Conservation (phyloP, 2,329 filamentous ascomycete genomes). For the Periconia sp. region DNA sequence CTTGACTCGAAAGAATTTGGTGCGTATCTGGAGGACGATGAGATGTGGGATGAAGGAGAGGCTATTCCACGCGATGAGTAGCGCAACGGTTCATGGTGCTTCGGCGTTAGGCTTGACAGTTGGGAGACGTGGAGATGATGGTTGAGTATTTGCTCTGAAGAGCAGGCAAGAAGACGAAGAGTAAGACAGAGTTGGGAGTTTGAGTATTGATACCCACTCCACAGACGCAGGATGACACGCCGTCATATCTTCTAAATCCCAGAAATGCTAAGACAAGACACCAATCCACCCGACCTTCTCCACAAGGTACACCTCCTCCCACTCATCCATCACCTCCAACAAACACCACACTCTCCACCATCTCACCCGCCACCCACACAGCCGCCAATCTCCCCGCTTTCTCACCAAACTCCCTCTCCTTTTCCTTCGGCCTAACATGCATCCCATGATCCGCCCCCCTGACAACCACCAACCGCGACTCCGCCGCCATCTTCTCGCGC, state of each 20-base stretch:
- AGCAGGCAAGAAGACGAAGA: too few relatives aligned
- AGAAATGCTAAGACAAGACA: too few relatives aligned
- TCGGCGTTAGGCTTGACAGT: neutral
- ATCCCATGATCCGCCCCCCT: constrained; percentile 46
- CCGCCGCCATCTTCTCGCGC: constrained; percentile 41
- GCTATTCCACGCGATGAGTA: constrained; percentile 23
- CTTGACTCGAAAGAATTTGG: constrained; percentile 35
- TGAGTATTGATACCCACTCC: too few relatives aligned
- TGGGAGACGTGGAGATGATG: too few relatives aligned
- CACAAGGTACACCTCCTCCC: too few relatives aligned
- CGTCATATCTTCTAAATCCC: too few relatives aligned
- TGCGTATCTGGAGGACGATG: constrained; percentile 23
- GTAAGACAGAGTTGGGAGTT: too few relatives aligned
- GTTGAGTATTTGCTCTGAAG: neutral
- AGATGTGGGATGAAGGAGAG: constrained; percentile 34
- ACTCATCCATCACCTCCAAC: constrained; percentile 1
- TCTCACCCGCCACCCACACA: constrained; percentile 29
- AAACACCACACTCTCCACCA: constrained; percentile 5
- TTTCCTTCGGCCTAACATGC: constrained; percentile 32
- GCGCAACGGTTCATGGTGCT: neutral
- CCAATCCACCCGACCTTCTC: too few relatives aligned
- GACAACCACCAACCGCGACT: constrained; percentile 40
- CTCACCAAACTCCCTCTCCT: constrained; percentile 30
- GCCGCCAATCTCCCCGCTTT: constrained; percentile 39
- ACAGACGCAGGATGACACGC: too few relatives aligned